Base-by-base conservation (phyloP, 768 basidiomycete species). In the Tulasnella sp. region DNA sequence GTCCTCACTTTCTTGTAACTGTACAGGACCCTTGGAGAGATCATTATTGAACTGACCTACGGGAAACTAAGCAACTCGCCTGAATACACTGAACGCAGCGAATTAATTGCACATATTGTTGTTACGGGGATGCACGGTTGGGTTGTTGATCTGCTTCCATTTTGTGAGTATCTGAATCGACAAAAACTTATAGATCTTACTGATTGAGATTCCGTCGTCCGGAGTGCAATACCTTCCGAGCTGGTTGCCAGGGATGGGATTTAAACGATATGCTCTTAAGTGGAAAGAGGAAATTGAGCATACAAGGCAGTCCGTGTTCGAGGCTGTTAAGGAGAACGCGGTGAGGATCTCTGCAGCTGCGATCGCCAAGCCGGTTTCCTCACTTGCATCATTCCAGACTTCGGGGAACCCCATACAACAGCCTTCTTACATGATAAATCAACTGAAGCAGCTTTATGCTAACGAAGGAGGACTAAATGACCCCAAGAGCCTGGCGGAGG, bases 171-270 rank as follows among this genome's bases (percentile, higher is more conserved):
- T 38, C 39, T 18, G 12, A n/a, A 46, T 34, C 5, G 3, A 27
- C 24, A n/a, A 4, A 62, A n/a, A 7, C 9, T 31, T 34, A n/a
- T 46, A 10, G 3, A 19, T 46, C 18, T 10, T 34, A 40, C 16
- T 42, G 7, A 18, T 31, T 0, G 6, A 14, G 6, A 3, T 16
- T 40, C 10, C 8, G 31, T 52, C 44, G 8, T 27, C 9, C 2
- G 42, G 7, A 77, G 76, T 77, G 16, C 12, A 39, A 62, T 77
- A 77, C 21, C 36, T 77, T n/a, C 76, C 76, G 4, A 34, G 1
- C 0, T 77, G 76, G 76, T 19, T 77, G 2, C 76, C 56, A 0
- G 76, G 76, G 3, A 42, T 56, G 27, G 34, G 34, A 2, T 77
- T 77, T 38, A 77, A 77, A 31, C 76, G 56, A 0, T 2, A 58